phyloP scores from a whole-genome alignment of 164 flowering plant species.

The Vitis cinerea region DNA sequence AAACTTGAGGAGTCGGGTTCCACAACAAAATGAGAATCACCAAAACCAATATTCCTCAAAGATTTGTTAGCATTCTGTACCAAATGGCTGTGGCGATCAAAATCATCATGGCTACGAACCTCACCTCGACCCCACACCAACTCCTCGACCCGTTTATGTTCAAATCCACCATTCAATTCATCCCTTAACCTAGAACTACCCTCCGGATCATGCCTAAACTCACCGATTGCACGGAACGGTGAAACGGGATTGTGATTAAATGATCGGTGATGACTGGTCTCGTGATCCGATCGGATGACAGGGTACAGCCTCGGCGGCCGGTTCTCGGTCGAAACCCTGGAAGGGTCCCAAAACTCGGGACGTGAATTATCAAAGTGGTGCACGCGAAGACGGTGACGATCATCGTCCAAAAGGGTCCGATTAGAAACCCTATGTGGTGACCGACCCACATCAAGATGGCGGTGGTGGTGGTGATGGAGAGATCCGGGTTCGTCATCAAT shows the following conservation, averaged over 20 bases:
- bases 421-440: background rate
- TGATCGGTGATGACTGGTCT: constrained; percentile 1
- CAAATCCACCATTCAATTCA: constrained; percentile 9
- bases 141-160: constrained; percentile 9
- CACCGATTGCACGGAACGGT: constrained; percentile 12
- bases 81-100: constrained; percentile 2
- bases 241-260: constrained; percentile 14
- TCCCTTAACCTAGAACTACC: constrained; percentile 15
- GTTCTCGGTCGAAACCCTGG: constrained; percentile 14
- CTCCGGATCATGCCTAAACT: constrained; percentile 20
- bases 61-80: constrained; percentile 7
- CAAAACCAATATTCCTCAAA: constrained; percentile 9
- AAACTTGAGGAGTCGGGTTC: background rate
- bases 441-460: background rate
- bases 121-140: background rate
- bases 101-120: constrained; percentile 4
- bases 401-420: constrained; percentile 4
- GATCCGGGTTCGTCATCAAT: constrained; percentile 7
- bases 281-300: constrained; percentile 9
- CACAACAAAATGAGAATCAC: constrained; percentile 6
- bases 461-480: background rate
- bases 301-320: background rate
- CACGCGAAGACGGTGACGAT: constrained; percentile 5
- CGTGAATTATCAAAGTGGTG: constrained; percentile 5
- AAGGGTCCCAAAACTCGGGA: constrained; percentile 12